Evolutionary conservation across 768 basidiomycete species (phyloP).

Genomic region (Calocera cornea): DNA sequence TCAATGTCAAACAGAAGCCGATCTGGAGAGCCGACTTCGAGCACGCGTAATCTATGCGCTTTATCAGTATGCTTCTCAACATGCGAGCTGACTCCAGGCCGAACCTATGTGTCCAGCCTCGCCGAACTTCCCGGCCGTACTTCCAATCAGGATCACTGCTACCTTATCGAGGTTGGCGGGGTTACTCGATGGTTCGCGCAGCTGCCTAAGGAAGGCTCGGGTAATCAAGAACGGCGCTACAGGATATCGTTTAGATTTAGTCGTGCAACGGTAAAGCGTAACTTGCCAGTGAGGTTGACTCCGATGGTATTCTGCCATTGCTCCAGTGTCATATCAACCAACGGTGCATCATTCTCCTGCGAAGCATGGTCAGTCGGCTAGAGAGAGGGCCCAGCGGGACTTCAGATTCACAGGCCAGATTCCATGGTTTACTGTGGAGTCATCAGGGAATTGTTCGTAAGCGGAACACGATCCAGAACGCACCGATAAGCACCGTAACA

Average conservation of each 20-base stretch:
- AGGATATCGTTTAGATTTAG: not conserved
- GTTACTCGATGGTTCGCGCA: conserved; percentile 27
- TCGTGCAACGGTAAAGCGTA: not conserved
- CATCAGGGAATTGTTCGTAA: conserved; percentile 18
- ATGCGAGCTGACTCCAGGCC: not conserved
- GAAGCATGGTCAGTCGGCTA: conserved; percentile 10
- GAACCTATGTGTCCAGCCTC: conserved; percentile 39
- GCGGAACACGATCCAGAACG: conserved; percentile 36
- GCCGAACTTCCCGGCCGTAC: conserved; percentile 59
- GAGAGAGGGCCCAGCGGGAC: not conserved
- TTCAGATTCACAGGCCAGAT: conserved; percentile 28
- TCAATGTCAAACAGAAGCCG: conserved; percentile 50
- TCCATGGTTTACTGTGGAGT: conserved; percentile 50
- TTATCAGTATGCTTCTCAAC: not conserved
- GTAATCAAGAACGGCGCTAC: conserved; percentile 47
- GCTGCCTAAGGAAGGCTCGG: conserved; percentile 42
- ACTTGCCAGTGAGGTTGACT: conserved; percentile 41
- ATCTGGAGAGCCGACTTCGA: conserved; percentile 12
- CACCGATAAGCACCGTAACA: conserved; percentile 22
- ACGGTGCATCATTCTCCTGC: conserved; percentile 28
- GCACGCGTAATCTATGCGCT: conserved; percentile 16
- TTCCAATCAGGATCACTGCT: conserved; percentile 52
- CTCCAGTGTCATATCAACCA: conserved; percentile 45
- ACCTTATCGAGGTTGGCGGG: conserved; percentile 40
- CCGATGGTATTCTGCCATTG: conserved; percentile 51